These are phyloP conservation scores for Sporobolomyces roseus DNA, from an alignment of 768 basidiomycete species.

Conservation along the genomic window DNA sequence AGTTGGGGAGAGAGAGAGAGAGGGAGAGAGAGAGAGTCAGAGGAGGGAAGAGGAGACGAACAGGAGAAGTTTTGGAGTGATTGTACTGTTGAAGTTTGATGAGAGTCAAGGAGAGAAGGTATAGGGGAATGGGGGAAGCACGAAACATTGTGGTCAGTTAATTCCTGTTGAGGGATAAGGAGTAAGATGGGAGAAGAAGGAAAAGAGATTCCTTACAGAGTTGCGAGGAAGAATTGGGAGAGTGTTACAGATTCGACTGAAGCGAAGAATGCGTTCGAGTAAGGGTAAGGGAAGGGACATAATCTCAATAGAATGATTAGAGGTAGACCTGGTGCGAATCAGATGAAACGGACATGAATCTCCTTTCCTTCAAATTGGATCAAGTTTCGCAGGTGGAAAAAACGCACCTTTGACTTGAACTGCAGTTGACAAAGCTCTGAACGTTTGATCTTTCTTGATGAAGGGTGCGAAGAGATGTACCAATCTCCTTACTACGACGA, in stretches of 20 bases:
- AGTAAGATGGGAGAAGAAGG: background rate
- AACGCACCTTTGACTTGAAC: constrained; percentile 55
- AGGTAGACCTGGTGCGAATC: constrained; percentile 54
- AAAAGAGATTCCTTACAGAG: too few species aligned
- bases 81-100: constrained; percentile 50
- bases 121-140: background rate
- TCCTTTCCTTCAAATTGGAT: too few species aligned
- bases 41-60: background rate
- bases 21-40: background rate
- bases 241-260: constrained; percentile 70
- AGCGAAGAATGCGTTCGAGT: constrained; percentile 65
- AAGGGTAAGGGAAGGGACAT: constrained; percentile 82
- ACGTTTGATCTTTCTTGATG: constrained; percentile 23
- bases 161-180: background rate
- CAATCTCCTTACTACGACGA: constrained; percentile 48
- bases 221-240: constrained; percentile 72
- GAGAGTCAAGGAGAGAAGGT: background rate
- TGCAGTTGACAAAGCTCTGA: constrained; percentile 29
- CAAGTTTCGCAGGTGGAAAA: too few species aligned
- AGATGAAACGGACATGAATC: too few species aligned
- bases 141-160: background rate
- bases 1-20: background rate
- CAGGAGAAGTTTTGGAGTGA: constrained; percentile 65
- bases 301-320: constrained; percentile 71
- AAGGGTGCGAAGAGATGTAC: constrained; percentile 21